These are phyloP conservation scores for Rhodotorula sp. DNA, from an alignment of 1,284 basidiomycete species.

Conservation along the genomic window DNA sequence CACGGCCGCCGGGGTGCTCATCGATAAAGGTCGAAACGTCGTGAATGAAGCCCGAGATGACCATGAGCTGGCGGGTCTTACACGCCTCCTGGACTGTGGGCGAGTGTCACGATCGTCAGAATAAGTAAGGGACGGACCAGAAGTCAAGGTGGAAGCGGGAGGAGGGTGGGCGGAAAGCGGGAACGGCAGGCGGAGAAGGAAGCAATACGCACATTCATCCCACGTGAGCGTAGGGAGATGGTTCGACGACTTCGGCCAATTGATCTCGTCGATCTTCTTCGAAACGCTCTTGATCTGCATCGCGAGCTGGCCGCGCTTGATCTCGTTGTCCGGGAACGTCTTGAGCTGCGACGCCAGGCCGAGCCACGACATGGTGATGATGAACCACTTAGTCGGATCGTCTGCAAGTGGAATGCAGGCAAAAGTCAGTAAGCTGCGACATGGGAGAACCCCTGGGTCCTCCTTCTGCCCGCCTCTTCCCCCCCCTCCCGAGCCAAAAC, in stretches of 20 bases:
- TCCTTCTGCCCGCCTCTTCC: too few species aligned
- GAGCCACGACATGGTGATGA: slow-evolving; percentile 64
- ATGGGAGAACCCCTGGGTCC: too few species aligned
- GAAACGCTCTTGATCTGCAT: slow-evolving; percentile 86
- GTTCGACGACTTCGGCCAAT: slow-evolving; percentile 72
- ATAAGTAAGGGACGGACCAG: too few species aligned
- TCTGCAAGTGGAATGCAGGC: slow-evolving; percentile 7
- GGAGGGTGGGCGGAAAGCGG: too few species aligned
- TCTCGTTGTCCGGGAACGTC: slow-evolving; percentile 91
- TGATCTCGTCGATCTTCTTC: slow-evolving; percentile 66
- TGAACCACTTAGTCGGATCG: slow-evolving; percentile 79
- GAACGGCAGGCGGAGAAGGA: background rate
- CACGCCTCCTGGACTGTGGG: slow-evolving; percentile 70
- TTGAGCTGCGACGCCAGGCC: slow-evolving; percentile 85
- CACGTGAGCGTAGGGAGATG: slow-evolving; percentile 80
- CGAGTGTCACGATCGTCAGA: background rate
- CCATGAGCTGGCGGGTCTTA: slow-evolving; percentile 72
- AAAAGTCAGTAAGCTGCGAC: slow-evolving; percentile 53
- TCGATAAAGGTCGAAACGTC: slow-evolving; percentile 83
- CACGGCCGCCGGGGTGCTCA: slow-evolving; percentile 81
- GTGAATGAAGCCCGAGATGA: slow-evolving; percentile 87
- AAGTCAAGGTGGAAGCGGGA: slow-evolving; percentile 9
- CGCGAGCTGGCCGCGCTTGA: slow-evolving; percentile 85
- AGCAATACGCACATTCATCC: slow-evolving; percentile 69
- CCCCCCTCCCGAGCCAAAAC: too few species aligned